Evolutionary conservation across 345 rosid genomes (phyloP), one percentile per base, ranked within the genome.

Genomic region (Sisymbrium irio): DNA sequence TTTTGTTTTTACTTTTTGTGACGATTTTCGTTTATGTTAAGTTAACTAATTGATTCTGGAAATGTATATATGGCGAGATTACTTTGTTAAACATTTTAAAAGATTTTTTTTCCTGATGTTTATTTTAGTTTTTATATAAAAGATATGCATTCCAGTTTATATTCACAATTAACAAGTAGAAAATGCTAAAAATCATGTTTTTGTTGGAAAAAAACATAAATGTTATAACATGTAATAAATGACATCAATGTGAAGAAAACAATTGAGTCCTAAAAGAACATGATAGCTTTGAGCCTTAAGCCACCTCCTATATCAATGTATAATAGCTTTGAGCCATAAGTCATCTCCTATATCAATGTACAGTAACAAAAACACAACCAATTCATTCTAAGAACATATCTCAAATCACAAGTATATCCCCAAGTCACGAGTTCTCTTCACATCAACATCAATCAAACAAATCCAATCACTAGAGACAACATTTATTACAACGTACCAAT

Each of bases 401-500:
- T 45, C 6, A 46, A 74, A 14, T 74, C 61, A 66, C 49, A 59
- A 74, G 67, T 58, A 57, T 36, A 36, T 10, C n/a, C 59, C 20
- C 22, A 33, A 11, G 27, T 65, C 47, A 30, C 33, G 6, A 32
- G 35, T 44, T 73, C 22, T 40, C 41, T 74, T 58, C 55, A 67
- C 67, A 74, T 57, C 20, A 15, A 73, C 59, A 65, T 6, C 22
- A 28, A 57, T 37, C 39, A 36, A 65, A 74, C 66, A 3, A 12
- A 54, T 49, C 19, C 57, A 67, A 41, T 44, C 9, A 37, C 67
- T 63, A 77, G n/a, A 64, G 40, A 81, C 91, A 78, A 76, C 98
- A 89, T 41, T 69, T 63, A 62, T 81, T 92, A 74, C 97, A 95
- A 57, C 86, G 82, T n/a, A 85, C 82, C 77, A 95, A 41, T 3